Percentiles rank a stretch among this genome's conserved stretches.
These are phyloP conservation scores for Euphorbia tirucalli DNA, from an alignment of 345 rosid species.

Conservation along the genomic window DNA sequence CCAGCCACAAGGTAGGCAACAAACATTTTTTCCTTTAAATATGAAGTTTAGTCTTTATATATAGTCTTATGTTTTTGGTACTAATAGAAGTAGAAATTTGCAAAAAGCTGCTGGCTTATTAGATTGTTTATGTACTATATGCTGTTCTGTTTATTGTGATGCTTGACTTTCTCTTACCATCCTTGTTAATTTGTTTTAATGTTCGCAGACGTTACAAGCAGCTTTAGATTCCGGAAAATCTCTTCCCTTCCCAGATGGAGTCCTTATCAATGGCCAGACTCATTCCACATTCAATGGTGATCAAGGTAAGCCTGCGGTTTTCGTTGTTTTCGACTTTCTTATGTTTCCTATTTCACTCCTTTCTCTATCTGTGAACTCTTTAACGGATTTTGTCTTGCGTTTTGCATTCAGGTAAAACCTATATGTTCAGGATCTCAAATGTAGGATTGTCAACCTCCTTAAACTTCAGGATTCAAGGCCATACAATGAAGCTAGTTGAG, in stretches of 20 bases:
- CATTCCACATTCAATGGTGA: constrained; percentile 35
- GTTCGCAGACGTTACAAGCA: constrained; percentile 45
- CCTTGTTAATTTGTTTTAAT: constrained; percentile 1
- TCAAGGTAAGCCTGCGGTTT: constrained; percentile 22
- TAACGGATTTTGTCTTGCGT: constrained; percentile 8
- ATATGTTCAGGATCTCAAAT: constrained; percentile 84
- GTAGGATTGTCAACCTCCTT: constrained; percentile 65
- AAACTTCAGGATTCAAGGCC: constrained; percentile 88
- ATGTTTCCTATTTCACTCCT: no score
- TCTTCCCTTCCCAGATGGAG: constrained; percentile 55
- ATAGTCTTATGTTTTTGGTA: neutral
- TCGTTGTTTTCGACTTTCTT: neutral
- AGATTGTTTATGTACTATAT: no score
- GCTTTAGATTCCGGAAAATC: constrained; percentile 64
- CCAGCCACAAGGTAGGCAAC: constrained; percentile 33
- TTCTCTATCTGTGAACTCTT: neutral
- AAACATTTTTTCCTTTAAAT: no score
- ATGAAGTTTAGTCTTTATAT: neutral
- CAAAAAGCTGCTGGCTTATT: no score
- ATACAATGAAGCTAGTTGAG: constrained; percentile 72
- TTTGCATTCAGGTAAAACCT: constrained; percentile 65
- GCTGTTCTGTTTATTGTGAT: no score
- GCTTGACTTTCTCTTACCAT: no score
- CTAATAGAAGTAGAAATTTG: no score
- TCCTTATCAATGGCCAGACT: constrained; percentile 41